phyloP scores from a whole-genome alignment of 2,329 filamentous ascomycete species.

The Ascochyta lentis region DNA sequence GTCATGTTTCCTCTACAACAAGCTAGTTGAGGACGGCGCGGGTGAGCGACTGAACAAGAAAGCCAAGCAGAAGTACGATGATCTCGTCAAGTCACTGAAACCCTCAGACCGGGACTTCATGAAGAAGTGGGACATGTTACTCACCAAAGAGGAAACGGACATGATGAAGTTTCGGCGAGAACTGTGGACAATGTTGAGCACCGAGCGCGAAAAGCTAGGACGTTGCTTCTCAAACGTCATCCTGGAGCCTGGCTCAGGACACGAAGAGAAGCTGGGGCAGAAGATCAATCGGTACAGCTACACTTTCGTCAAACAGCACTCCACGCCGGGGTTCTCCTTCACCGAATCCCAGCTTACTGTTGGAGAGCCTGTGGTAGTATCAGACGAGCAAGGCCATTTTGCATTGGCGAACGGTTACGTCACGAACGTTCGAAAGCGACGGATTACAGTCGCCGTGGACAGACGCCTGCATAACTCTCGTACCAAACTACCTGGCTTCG shows the following conservation, averaged over 20 bases:
- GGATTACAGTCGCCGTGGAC: conserved; percentile 89
- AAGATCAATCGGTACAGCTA: conserved; percentile 95
- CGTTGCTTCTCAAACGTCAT: conserved; percentile 89
- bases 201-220: conserved; percentile 84
- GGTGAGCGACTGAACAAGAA: conserved; percentile 82
- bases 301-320: conserved; percentile 75
- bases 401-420: conserved; percentile 93
- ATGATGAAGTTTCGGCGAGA: conserved; percentile 86
- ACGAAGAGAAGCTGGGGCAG: conserved; percentile 70
- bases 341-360: conserved; percentile 85
- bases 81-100: conserved; percentile 79
- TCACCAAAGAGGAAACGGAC: conserved; percentile 94
- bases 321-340: conserved; percentile 75
- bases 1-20: conserved; percentile 92
- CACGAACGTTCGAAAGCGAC: conserved; percentile 73
- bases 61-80: conserved; percentile 80
- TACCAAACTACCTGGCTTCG: conserved; percentile 75
- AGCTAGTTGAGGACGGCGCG: conserved; percentile 82
- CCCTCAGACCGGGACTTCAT: conserved; percentile 82
- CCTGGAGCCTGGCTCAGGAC: conserved; percentile 77
- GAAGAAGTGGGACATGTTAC: conserved; percentile 88
- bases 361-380: conserved; percentile 94
- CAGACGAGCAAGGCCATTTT: conserved; percentile 93
- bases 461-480: conserved; percentile 86
- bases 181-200: conserved; percentile 94